These are phyloP conservation scores for Leccinum subrobustum DNA, from an alignment of 1,284 basidiomycete genomes.

Conservation along the genomic window DNA sequence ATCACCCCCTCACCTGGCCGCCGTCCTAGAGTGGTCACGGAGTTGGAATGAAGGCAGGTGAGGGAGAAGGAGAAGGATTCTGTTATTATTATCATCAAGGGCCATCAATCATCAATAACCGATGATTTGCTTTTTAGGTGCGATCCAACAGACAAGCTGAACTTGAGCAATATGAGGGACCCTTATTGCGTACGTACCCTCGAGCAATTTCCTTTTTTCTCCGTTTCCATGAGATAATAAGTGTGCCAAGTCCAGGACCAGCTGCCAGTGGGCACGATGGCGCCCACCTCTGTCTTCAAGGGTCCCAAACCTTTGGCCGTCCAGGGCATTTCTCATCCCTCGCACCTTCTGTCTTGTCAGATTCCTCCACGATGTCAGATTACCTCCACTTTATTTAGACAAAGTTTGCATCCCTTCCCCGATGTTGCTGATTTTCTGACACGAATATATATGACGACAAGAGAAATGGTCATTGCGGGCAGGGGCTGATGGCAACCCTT, in stretches of 20 bases:
- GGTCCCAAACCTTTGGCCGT: neutral
- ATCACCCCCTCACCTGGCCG: neutral
- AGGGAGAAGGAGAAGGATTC: too few relatives aligned
- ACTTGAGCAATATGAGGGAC: neutral
- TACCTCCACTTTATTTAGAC: neutral
- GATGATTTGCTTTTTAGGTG: neutral
- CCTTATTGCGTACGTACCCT: neutral
- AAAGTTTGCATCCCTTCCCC: neutral
- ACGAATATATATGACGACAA: neutral
- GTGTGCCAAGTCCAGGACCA: neutral
- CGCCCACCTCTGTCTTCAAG: neutral
- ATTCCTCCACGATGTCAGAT: neutral
- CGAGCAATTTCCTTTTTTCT: neutral
- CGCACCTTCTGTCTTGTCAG: too few relatives aligned
- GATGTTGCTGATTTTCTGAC: neutral
- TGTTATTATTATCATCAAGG: neutral
- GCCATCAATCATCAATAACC: neutral
- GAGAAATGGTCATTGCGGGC: neutral
- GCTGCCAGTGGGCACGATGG: neutral
- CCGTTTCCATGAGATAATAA: neutral
- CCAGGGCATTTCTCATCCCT: neutral
- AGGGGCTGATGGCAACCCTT: neutral
- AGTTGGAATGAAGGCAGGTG: neutral
- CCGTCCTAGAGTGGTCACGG: neutral
- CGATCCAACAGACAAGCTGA: neutral